Evolutionary conservation across 306 rosid genomes (phyloP).

Genomic region (apple (Malus domestica)): DNA sequence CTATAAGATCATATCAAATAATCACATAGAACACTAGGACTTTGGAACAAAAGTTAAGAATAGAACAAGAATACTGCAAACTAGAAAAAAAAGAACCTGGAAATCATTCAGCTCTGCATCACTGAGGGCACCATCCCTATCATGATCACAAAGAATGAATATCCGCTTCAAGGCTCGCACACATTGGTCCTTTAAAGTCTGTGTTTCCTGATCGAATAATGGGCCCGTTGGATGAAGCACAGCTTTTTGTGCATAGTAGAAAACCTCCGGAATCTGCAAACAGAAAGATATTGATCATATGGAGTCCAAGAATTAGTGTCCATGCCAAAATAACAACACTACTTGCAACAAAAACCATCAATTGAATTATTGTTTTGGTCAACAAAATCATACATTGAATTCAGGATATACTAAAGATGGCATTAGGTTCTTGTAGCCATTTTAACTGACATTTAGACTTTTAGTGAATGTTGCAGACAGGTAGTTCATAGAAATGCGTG

Average conservation of each 20-base stretch:
- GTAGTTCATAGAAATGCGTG: background rate
- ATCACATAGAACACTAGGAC: background rate
- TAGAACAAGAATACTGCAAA: background rate
- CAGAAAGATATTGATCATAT: background rate
- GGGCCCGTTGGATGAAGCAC: conserved; percentile 99
- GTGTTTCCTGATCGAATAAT: conserved; percentile 92
- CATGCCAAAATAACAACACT: background rate
- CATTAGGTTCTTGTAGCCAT: background rate
- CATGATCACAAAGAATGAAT: conserved; percentile 91
- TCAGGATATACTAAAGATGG: conserved; percentile 3
- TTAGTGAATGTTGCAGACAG: background rate
- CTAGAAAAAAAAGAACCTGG: conserved; percentile 27
- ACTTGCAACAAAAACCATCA: background rate
- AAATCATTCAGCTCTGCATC: conserved; percentile 56
- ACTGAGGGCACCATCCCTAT: conserved; percentile 81
- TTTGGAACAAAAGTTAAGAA: background rate
- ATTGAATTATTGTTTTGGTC: background rate
- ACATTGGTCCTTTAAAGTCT: conserved; percentile 88
- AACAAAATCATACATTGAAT: background rate
- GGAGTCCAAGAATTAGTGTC: background rate
- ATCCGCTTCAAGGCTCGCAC: conserved; percentile 91
- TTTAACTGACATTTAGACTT: background rate
- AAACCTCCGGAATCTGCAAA: conserved; percentile 89
- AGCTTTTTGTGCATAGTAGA: conserved; percentile 96
- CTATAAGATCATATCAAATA: background rate